Evolutionary conservation across 2,329 filamentous ascomycete species (phyloP), one percentile per base, ranked within the genome.

Genomic region (Saccharata proteae): DNA sequence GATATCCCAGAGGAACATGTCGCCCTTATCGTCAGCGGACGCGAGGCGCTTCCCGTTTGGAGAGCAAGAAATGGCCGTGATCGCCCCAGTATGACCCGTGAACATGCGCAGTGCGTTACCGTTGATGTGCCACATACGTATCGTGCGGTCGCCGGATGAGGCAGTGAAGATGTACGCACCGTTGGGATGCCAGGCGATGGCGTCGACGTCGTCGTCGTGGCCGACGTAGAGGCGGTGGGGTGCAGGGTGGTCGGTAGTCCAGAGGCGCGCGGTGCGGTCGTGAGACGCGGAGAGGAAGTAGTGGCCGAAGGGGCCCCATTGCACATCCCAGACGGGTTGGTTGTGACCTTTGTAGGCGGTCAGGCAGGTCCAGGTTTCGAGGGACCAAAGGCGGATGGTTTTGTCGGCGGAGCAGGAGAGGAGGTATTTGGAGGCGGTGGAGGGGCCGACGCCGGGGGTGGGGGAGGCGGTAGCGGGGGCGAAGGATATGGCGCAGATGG

Each of bases 101-200:
- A 96, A 93, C 47, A 96, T 74, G 16, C 90, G 80, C 4, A 94
- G 82, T 20, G 85, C 84, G 39, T 78, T 77, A 16, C 90, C 90
- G 6, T 80, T 88, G n/a, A 94, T 73, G 7, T 85, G 78, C 90
- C 90, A 98, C 88, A 98, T 96, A 17, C 90, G 78, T 19, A 96
- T 82, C 1, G 85, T 90, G 55, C 88, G 88, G 56, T 98, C 86
- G 42, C 81, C 81, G 9, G 84, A 92, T n/a, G n/a, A n/a, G 3
- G 81, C 85, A 0, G 90, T 94, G 56, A 98, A 94, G 26, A 94
- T 65, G 46, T 96, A 98, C 5, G 80, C 74, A 12, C 83, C 84
- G 51, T 98, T 98, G 0, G 88, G 84, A 47, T 98, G 90, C 76
- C 90, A 98, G 10, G 80, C 69, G n/a, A 94, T 68, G 25, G 77